Percentiles rank a stretch among this genome's conserved stretches.
Evolutionary conservation across 441 rosid species (phyloP).

Genomic region (Adansonia grandidieri): DNA sequence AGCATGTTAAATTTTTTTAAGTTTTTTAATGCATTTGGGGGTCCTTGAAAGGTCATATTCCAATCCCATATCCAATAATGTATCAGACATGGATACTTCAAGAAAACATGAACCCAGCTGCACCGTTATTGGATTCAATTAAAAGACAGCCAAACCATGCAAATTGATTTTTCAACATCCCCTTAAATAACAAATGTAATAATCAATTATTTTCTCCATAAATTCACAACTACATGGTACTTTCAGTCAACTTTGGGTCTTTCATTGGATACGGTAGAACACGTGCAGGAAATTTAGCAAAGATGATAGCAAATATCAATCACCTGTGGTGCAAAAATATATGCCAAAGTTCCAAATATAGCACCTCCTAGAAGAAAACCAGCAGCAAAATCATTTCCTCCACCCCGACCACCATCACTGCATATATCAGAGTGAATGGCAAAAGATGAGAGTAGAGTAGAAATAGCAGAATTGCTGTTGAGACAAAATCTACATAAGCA

Average conservation of each 20-base stretch:
- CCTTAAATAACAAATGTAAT: neutral
- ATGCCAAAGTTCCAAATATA: slow-evolving; percentile 56
- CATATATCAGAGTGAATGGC: slow-evolving; percentile 19
- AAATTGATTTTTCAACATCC: neutral
- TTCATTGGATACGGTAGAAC: neutral
- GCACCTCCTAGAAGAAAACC: slow-evolving; percentile 93
- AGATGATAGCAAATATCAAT: slow-evolving; percentile 23
- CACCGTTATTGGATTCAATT: neutral
- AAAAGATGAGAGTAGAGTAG: neutral
- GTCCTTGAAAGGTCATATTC: too few species aligned
- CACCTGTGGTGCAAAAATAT: slow-evolving; percentile 95
- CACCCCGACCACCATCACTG: slow-evolving; percentile 61
- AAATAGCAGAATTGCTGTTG: neutral
- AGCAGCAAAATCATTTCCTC: slow-evolving; percentile 81
- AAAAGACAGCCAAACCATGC: neutral
- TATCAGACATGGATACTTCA: too few species aligned
- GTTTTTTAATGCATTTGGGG: too few species aligned
- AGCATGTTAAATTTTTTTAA: too few species aligned
- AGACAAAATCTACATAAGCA: neutral
- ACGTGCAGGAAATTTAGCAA: neutral
- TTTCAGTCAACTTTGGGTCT: neutral
- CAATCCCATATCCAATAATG: too few species aligned
- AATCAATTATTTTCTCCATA: neutral
- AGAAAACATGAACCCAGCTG: neutral
- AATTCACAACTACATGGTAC: neutral